These are phyloP conservation scores for Casuarina equisetifolia DNA, from an alignment of 306 rosid genomes.

Conservation along the genomic window DNA sequence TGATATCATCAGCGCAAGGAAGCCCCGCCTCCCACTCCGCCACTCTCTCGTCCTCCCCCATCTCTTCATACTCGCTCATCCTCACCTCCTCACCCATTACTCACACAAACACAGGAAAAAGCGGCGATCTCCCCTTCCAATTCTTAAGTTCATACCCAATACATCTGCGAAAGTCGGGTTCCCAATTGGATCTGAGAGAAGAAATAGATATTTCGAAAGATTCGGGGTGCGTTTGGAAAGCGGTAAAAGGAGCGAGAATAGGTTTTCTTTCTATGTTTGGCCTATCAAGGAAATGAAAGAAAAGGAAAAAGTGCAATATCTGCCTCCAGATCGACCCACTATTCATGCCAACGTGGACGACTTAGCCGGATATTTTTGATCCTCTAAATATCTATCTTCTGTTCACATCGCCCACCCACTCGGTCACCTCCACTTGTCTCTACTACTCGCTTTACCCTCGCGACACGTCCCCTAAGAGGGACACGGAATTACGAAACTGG, in stretches of 20 bases:
- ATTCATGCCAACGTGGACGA: constrained; percentile 50
- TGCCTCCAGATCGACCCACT: constrained; percentile 31
- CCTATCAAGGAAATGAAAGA: not conserved
- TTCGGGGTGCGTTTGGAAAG: constrained; percentile 28
- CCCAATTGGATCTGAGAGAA: constrained; percentile 26
- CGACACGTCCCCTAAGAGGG: not conserved
- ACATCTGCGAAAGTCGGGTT: not conserved
- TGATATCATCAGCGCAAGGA: constrained; percentile 56
- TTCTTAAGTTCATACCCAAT: not conserved
- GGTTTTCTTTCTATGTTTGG: not conserved
- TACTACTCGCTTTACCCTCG: not conserved
- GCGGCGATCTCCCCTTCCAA: not conserved
- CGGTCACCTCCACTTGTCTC: no score
- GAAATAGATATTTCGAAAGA: constrained; percentile 33
- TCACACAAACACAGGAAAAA: not conserved
- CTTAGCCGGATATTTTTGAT: constrained; percentile 40
- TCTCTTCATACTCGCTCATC: constrained; percentile 45
- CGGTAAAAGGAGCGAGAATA: constrained; percentile 16
- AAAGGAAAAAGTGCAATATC: constrained; percentile 44
- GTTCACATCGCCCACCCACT: not conserved
- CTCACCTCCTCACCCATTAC: constrained; percentile 76
- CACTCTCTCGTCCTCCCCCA: constrained; percentile 30
- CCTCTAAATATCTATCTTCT: constrained; percentile 36
- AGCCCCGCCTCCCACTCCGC: constrained; percentile 80
- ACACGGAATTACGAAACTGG: not conserved